Conservation (phyloP, 1,139 yeast species). For the Casaregolazyma lundiana region DNA sequence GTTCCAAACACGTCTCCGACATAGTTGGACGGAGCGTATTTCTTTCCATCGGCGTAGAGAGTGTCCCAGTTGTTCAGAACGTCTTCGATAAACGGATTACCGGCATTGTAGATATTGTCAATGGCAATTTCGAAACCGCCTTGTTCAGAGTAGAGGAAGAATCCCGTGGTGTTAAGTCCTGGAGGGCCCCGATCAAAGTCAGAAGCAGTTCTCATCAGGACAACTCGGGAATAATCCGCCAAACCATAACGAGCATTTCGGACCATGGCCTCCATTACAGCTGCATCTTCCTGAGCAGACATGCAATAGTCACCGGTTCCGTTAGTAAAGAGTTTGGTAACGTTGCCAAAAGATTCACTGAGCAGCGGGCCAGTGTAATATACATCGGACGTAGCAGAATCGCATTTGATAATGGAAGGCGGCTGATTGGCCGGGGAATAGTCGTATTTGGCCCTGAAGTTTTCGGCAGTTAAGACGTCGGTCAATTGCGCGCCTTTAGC, state of each 20-base stretch:
- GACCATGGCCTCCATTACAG: slow-evolving; percentile 55
- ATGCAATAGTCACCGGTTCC: slow-evolving; percentile 58
- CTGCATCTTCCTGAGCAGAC: slow-evolving; percentile 68
- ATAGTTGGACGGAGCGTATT: slow-evolving; percentile 46
- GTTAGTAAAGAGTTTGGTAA: slow-evolving; percentile 49
- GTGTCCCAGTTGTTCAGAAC: slow-evolving; percentile 50
- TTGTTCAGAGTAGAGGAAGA: slow-evolving; percentile 47
- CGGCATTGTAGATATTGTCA: slow-evolving; percentile 51
- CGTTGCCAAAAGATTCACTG: slow-evolving; percentile 48
- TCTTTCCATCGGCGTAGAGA: slow-evolving; percentile 39
- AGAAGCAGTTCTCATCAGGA: slow-evolving; percentile 59
- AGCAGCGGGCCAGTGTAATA: slow-evolving; percentile 54
- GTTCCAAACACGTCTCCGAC: slow-evolving; percentile 58
- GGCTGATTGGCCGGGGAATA: slow-evolving; percentile 47
- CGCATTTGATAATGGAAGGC: slow-evolving; percentile 53
- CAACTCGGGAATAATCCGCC: slow-evolving; percentile 54
- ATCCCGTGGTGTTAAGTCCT: slow-evolving; percentile 42
- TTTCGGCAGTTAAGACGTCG: slow-evolving; percentile 44
- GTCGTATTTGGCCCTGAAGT: slow-evolving; percentile 46
- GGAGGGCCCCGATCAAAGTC: slow-evolving; percentile 59
- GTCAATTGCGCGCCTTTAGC: slow-evolving; percentile 33
- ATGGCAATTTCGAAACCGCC: slow-evolving; percentile 53
- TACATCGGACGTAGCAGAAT: slow-evolving; percentile 56
- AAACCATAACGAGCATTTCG: slow-evolving; percentile 54
- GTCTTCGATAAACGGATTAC: slow-evolving; percentile 52